phyloP scores from a whole-genome alignment of 2,329 filamentous ascomycete genomes.

The Nigrograna mackinnonii region DNA sequence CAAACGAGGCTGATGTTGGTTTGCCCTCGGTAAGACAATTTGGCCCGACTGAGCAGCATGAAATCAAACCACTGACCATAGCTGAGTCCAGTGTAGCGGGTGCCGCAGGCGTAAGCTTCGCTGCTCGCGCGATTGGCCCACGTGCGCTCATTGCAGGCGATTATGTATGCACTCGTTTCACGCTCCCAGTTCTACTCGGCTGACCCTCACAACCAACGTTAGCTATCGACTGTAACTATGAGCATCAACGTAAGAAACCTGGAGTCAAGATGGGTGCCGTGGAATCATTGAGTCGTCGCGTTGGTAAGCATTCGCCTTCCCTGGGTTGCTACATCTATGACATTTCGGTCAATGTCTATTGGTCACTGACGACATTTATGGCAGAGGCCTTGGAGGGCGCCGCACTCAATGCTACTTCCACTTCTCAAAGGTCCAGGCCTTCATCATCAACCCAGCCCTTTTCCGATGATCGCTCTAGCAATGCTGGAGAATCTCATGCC shows the following conservation, averaged over 20 bases:
- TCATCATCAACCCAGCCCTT: too few relatives aligned
- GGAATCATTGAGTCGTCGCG: background rate
- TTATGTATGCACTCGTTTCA: background rate
- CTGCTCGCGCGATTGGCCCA: constrained; percentile 1
- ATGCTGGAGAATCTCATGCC: too few relatives aligned
- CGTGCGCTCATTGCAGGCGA: constrained; percentile 1
- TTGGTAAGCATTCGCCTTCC: background rate
- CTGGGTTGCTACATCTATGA: too few relatives aligned
- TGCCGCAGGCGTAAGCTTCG: background rate
- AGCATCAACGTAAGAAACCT: constrained; percentile 1
- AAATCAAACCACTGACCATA: background rate
- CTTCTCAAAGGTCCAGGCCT: too few relatives aligned
- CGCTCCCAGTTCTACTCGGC: too few relatives aligned
- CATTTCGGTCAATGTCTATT: too few relatives aligned
- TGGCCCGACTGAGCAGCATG: background rate
- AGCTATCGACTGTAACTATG: background rate
- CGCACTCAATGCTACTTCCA: too few relatives aligned
- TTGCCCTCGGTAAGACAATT: constrained; percentile 1
- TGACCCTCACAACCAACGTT: background rate
- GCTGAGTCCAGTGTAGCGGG: background rate
- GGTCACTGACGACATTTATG: too few relatives aligned
- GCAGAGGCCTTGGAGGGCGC: constrained; percentile 1
- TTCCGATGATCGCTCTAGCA: too few relatives aligned
- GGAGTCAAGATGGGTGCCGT: background rate
- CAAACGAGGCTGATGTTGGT: constrained; percentile 1